phyloP scores from a whole-genome alignment of 2,329 filamentous ascomycete genomes.

The Lasiodiplodia sp. region DNA sequence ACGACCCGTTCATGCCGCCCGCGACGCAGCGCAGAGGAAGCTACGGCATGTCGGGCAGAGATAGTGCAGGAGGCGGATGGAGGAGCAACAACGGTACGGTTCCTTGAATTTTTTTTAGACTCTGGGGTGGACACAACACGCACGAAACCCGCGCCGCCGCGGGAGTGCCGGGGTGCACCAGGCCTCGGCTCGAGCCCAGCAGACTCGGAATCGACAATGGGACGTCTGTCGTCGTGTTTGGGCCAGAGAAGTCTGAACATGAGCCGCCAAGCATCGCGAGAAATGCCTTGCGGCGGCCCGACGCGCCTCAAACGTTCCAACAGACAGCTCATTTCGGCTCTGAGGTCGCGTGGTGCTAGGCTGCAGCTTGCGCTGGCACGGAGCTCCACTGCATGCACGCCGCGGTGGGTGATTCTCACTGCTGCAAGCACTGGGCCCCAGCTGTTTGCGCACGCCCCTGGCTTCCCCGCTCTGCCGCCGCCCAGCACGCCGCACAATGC shows the following conservation, averaged over 20 bases:
- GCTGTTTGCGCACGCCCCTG: constrained; percentile 15
- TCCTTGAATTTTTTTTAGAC: constrained; percentile 14
- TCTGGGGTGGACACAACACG: constrained; percentile 8
- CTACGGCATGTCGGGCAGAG: constrained; percentile 46
- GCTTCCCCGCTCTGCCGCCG: constrained; percentile 21
- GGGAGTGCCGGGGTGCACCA: background rate
- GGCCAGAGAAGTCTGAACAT: constrained; percentile 2
- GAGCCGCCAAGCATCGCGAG: constrained; percentile 22
- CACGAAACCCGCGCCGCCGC: background rate
- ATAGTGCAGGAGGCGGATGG: constrained; percentile 42
- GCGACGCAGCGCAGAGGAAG: constrained; percentile 50
- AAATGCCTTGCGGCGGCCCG: constrained; percentile 13
- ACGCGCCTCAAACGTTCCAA: constrained; percentile 20
- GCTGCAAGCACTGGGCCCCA: constrained; percentile 20
- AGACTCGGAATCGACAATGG: background rate
- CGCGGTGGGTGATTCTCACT: constrained; percentile 21
- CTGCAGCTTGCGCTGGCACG: constrained; percentile 2
- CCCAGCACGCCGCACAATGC: constrained; percentile 4
- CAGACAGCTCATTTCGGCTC: constrained; percentile 18
- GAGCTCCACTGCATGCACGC: constrained; percentile 22
- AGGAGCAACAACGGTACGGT: constrained; percentile 47
- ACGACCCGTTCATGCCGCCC: constrained; percentile 56
- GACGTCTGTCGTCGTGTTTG: background rate
- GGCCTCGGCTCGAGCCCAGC: background rate
- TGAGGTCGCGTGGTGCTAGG: background rate